Conservation (phyloP, 1,284 basidiomycete genomes). For the Microbotryomycetes sp. region DNA sequence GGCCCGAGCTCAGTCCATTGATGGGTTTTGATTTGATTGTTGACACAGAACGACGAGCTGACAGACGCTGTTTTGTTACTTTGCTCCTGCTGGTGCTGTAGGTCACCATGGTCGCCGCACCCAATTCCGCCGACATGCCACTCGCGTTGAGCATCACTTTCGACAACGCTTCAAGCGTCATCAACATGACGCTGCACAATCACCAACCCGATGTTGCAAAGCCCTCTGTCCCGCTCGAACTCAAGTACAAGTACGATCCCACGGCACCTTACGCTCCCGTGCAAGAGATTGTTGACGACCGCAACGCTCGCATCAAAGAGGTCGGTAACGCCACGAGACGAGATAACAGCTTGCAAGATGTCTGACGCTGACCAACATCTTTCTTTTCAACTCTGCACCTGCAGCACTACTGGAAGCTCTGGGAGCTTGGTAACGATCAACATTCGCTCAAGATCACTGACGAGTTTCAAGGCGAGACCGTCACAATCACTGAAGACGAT, state of each 20-base stretch:
- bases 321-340: constrained; percentile 1
- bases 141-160: constrained; percentile 50
- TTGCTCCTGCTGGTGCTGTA: too few relatives aligned
- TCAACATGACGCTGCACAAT: constrained; percentile 75
- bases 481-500: constrained; percentile 64
- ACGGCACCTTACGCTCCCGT: constrained; percentile 86
- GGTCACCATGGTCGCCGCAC: not conserved
- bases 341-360: not conserved
- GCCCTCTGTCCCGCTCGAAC: constrained; percentile 67
- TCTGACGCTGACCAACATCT: too few relatives aligned
- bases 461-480: constrained; percentile 74
- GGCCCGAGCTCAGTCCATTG: too few relatives aligned
- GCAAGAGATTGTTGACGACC: constrained; percentile 76
- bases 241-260: constrained; percentile 82
- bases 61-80: too few relatives aligned
- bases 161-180: constrained; percentile 52
- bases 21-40: too few relatives aligned
- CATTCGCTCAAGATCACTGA: constrained; percentile 62
- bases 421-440: constrained; percentile 59
- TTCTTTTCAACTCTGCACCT: not conserved
- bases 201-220: constrained; percentile 45
- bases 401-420: constrained; percentile 71
- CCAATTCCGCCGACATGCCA: constrained; percentile 25
- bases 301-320: constrained; percentile 84
- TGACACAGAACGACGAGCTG: too few relatives aligned